phyloP scores from a whole-genome alignment of 495 filamentous ascomycete species.

The Aspergillus affinis region DNA sequence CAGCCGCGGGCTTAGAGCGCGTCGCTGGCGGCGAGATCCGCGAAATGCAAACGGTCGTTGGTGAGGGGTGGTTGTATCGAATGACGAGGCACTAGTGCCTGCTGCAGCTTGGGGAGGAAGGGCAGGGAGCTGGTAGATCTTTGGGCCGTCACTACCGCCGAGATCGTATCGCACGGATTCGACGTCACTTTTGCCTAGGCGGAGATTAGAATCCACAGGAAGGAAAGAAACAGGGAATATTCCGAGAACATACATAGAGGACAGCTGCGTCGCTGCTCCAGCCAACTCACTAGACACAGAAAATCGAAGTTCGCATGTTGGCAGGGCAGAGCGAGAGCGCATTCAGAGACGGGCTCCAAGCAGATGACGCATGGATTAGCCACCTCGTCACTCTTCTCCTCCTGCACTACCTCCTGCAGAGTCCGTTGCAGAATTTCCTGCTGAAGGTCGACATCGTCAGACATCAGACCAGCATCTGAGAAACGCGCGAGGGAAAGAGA shows the following conservation, averaged over 20 bases:
- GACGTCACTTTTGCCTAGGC: constrained; percentile 59
- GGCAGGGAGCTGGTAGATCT: constrained; percentile 50
- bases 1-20: constrained; percentile 22
- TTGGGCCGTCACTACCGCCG: constrained; percentile 49
- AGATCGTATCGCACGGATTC: constrained; percentile 68
- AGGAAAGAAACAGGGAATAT: not conserved
- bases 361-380: constrained; percentile 59
- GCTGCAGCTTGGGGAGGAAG: constrained; percentile 3
- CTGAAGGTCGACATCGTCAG: constrained; percentile 42
- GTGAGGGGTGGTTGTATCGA: constrained; percentile 4
- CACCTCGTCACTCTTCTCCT: constrained; percentile 28
- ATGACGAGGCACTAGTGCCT: not conserved
- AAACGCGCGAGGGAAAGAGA: not conserved
- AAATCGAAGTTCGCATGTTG: constrained; percentile 81
- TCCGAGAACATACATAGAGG: constrained; percentile 60
- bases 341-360: constrained; percentile 70
- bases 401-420: constrained; percentile 44
- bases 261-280: constrained; percentile 69
- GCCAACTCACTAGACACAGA: constrained; percentile 79
- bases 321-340: constrained; percentile 71
- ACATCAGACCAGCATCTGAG: constrained; percentile 24
- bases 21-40: constrained; percentile 26
- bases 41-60: constrained; percentile 6
- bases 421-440: constrained; percentile 46
- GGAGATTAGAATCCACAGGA: constrained; percentile 11